These are phyloP conservation scores for Aphanomyces euteiches DNA, from an alignment of 352 stramenopile species.

Conservation along the genomic window DNA sequence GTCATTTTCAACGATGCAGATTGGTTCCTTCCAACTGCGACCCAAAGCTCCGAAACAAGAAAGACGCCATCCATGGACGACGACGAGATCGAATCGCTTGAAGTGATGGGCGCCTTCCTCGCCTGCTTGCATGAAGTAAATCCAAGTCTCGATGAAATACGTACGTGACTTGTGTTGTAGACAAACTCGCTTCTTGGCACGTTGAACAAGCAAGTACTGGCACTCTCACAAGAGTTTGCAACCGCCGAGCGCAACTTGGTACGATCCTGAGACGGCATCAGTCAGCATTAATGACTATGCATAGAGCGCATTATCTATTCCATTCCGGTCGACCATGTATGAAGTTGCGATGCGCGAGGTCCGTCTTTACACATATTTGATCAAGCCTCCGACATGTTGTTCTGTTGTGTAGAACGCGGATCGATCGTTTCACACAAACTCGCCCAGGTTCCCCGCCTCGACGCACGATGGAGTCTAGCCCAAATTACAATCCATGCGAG, in stretches of 20 bases:
- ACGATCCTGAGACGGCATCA: background rate
- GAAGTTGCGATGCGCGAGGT: constrained; percentile 30
- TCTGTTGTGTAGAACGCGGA: background rate
- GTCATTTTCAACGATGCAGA: too few relatives aligned
- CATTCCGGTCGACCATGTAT: constrained; percentile 30
- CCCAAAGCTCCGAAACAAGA: background rate
- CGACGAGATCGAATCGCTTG: constrained; percentile 24
- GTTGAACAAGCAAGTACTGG: constrained; percentile 29
- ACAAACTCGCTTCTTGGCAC: constrained; percentile 22
- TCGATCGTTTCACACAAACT: background rate
- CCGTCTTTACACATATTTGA: background rate
- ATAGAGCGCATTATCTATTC: constrained; percentile 30
- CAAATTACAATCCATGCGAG: background rate
- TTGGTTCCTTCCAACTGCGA: too few relatives aligned
- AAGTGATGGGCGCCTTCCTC: constrained; percentile 27
- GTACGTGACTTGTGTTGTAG: background rate
- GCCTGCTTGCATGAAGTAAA: constrained; percentile 25
- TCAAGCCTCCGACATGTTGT: too few relatives aligned
- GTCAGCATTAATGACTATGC: background rate
- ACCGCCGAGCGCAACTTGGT: constrained; percentile 28
- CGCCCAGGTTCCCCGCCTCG: background rate
- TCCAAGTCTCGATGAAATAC: background rate
- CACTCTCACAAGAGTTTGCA: constrained; percentile 24
- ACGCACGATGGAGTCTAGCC: too few relatives aligned
- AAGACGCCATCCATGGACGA: constrained; percentile 19